phyloP scores from a whole-genome alignment of 2,329 filamentous ascomycete species.

The Cercospora janseana region DNA sequence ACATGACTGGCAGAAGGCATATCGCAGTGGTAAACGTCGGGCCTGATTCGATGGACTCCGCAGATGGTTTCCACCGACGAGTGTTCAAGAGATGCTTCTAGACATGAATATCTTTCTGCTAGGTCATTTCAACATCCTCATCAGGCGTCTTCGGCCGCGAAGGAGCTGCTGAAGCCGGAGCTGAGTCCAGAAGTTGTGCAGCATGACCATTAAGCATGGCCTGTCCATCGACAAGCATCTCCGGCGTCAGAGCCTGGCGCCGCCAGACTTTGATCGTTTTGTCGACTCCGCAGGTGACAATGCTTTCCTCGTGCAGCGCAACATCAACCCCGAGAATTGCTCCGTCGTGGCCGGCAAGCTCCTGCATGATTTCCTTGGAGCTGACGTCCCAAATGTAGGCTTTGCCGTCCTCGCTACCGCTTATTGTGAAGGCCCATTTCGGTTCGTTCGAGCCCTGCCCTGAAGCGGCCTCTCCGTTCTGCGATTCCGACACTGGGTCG shows the following conservation, averaged over 20 bases:
- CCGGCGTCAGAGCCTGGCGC: conserved; percentile 23
- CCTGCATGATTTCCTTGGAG: conserved; percentile 78
- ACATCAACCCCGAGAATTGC: conserved; percentile 61
- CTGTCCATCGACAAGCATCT: conserved; percentile 9
- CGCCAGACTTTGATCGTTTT: conserved; percentile 62
- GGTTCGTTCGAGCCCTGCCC: conserved; percentile 22
- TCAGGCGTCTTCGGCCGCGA: conserved; percentile 17
- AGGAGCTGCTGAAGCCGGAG: conserved; percentile 10
- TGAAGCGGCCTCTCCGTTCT: conserved; percentile 14
- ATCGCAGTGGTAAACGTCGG: no score
- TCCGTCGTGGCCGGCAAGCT: conserved; percentile 56
- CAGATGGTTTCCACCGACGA: no score
- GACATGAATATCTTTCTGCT: not conserved
- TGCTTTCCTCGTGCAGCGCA: conserved; percentile 51
- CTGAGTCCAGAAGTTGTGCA: not conserved
- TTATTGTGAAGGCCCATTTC: conserved; percentile 65
- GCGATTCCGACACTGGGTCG: not conserved
- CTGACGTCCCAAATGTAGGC: conserved; percentile 88
- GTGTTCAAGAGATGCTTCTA: no score
- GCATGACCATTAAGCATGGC: not conserved
- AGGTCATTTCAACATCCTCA: conserved; percentile 15
- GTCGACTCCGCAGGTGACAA: conserved; percentile 64
- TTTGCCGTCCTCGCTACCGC: conserved; percentile 82
- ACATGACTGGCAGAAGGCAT: no score
- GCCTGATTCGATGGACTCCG: no score